phyloP scores from a whole-genome alignment of 306 rosid genomes.

The Ormosia emarginata region DNA sequence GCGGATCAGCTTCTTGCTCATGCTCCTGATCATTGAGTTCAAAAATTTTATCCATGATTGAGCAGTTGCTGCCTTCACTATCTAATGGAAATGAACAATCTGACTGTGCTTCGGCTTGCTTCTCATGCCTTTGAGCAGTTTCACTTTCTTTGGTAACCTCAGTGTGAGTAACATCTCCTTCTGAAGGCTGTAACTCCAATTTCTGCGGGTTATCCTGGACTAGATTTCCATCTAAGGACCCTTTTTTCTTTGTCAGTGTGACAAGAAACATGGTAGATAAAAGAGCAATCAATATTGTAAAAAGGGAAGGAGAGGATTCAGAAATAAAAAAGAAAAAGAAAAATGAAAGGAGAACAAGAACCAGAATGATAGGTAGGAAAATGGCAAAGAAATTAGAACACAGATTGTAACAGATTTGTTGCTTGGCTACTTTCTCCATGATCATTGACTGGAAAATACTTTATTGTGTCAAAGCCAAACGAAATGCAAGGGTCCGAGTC shows the following conservation, averaged over 20 bases:
- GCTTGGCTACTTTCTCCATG: conserved; percentile 44
- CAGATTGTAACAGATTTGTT: conserved; percentile 11
- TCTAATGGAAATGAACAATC: conserved; percentile 32
- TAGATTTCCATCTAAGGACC: conserved; percentile 11
- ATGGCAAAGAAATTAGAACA: conserved; percentile 2
- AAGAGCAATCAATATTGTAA: conserved; percentile 32
- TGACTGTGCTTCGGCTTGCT: conserved; percentile 9
- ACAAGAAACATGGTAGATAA: conserved; percentile 40
- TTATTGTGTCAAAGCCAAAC: not conserved
- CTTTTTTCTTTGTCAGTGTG: conserved; percentile 31
- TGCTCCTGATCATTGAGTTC: conserved; percentile 10
- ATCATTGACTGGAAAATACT: not conserved
- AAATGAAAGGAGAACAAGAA: conserved; percentile 32
- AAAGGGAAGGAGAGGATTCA: conserved; percentile 34
- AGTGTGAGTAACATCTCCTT: not conserved
- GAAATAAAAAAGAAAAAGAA: conserved; percentile 31
- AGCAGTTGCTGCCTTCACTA: conserved; percentile 33
- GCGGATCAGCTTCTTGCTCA: conserved; percentile 2
- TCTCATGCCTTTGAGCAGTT: conserved; percentile 1
- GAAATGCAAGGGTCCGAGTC: not conserved
- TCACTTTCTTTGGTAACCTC: conserved; percentile 21
- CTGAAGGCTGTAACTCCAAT: not conserved
- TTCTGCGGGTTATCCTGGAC: conserved; percentile 14
- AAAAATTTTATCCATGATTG: conserved; percentile 18
- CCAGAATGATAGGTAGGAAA: conserved; percentile 16